Conservation (phyloP, 2,329 filamentous ascomycete species). For the Cladosporium cucumerinum region DNA sequence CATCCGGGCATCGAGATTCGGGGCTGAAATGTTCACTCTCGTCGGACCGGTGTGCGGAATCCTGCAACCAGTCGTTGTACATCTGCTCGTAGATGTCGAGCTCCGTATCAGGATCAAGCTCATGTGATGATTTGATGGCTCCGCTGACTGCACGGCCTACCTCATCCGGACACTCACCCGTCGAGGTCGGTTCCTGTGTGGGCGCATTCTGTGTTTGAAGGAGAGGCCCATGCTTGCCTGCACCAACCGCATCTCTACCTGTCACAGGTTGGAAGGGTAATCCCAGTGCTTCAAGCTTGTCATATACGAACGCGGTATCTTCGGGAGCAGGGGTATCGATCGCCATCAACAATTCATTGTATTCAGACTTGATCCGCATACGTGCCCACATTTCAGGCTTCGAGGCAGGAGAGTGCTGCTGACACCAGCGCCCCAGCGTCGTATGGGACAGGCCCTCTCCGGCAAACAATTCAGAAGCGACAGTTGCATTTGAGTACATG, state of each 20-base stretch:
- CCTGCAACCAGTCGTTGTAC: background rate
- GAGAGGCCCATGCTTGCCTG: too few relatives aligned
- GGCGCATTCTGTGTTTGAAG: too few relatives aligned
- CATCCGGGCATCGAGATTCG: background rate
- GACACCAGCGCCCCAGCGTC: background rate
- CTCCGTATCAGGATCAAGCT: background rate
- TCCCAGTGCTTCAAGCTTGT: background rate
- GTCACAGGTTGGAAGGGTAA: background rate
- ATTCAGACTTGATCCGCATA: background rate
- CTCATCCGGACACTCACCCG: background rate
- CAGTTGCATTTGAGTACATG: background rate
- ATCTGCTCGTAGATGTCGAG: background rate
- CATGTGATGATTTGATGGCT: too few relatives aligned
- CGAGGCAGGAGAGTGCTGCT: background rate
- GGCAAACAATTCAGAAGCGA: background rate
- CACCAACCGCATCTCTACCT: too few relatives aligned
- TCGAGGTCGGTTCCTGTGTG: too few relatives aligned
- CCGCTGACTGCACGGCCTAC: background rate
- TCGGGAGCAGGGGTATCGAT: background rate
- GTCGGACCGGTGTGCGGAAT: background rate
- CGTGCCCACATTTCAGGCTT: background rate
- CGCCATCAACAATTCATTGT: background rate
- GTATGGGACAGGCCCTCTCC: background rate
- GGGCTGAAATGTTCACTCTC: too few relatives aligned
- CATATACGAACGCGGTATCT: background rate